These are phyloP conservation scores for Hygrocybe punicea DNA, from an alignment of 768 basidiomycete genomes.

Conservation along the genomic window DNA sequence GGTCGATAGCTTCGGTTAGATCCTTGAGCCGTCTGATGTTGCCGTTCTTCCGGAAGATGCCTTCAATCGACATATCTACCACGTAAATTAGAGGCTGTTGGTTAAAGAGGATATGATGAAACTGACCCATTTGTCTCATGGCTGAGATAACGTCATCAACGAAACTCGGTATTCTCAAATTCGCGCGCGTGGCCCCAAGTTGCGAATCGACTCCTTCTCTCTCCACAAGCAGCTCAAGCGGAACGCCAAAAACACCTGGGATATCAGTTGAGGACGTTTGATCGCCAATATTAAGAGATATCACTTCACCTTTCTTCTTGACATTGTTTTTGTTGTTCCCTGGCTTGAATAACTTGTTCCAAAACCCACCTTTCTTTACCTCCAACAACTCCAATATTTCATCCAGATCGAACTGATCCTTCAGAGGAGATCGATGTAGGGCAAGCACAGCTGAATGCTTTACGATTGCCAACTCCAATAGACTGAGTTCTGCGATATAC, in stretches of 20 bases:
- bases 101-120: conserved; percentile 1
- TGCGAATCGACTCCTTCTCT: conserved; percentile 94
- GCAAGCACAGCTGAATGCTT: conserved; percentile 87
- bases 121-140: conserved; percentile 96
- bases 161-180: conserved; percentile 90
- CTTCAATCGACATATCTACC: conserved; percentile 97
- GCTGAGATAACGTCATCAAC: conserved; percentile 98
- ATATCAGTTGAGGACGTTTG: conserved; percentile 12
- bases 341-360: conserved; percentile 93
- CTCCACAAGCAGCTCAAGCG: conserved; percentile 89
- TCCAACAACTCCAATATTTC: conserved; percentile 93
- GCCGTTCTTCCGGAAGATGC: conserved; percentile 97
- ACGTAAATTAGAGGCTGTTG: conserved; percentile 7
- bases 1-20: conserved; percentile 87
- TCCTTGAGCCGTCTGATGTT: conserved; percentile 93
- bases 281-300: conserved; percentile 2
- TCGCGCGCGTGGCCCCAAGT: conserved; percentile 80
- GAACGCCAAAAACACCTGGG: conserved; percentile 88
- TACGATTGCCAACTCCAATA: conserved; percentile 84
- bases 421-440: conserved; percentile 72
- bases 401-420: conserved; percentile 83
- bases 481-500: conserved; percentile 77
- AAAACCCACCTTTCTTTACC: conserved; percentile 88
- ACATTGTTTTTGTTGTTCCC: conserved; percentile 80
- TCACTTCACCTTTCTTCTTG: conserved; percentile 72